Evolutionary conservation across 495 filamentous ascomycete species (phyloP).

Genomic region (Tuber umbilicatum): DNA sequence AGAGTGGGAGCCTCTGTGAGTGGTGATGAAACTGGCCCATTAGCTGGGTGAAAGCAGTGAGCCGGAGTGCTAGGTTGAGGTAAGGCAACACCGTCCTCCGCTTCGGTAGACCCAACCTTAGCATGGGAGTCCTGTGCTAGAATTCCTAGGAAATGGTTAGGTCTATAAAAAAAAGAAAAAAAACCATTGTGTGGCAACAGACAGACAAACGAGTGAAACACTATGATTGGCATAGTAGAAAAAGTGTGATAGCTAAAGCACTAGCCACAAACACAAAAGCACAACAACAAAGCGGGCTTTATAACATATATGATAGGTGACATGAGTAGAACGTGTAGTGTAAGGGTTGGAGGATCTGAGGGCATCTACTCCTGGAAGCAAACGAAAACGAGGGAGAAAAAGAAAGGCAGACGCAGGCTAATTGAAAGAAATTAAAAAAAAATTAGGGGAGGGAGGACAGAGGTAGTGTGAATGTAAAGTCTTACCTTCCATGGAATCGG

Average conservation of each 20-base stretch:
- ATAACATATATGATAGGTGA: background rate
- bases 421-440: background rate
- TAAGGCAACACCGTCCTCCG: background rate
- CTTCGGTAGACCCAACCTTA: background rate
- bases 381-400: background rate
- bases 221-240: background rate
- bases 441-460: background rate
- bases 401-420: background rate
- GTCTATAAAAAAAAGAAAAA: background rate
- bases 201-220: background rate
- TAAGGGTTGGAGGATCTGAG: background rate
- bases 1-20: background rate
- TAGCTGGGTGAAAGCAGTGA: background rate
- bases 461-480: background rate
- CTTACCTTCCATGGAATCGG: background rate
- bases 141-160: background rate
- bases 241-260: background rate
- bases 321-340: background rate
- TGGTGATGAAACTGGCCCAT: background rate
- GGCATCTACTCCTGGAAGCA: background rate
- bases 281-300: background rate
- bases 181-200: background rate
- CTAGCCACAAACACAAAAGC: background rate
- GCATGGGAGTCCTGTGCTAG: background rate
- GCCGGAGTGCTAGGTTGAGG: background rate